Evolutionary conservation across 2,329 filamentous ascomycete species (phyloP), one percentile per base, ranked within the genome.

Genomic region (Verticillium longisporum): DNA sequence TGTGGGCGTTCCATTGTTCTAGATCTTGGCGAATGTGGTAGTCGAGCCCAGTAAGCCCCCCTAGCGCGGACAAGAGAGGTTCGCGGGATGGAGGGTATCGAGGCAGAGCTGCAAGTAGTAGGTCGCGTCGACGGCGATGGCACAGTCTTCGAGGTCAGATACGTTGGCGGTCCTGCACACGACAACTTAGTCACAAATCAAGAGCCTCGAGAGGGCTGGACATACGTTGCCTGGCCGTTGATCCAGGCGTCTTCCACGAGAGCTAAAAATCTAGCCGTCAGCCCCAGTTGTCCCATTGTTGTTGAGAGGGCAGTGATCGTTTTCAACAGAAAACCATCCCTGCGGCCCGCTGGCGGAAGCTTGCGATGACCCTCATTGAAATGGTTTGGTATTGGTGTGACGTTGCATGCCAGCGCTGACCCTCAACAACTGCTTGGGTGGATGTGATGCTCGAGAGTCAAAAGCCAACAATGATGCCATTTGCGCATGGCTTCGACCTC

Each of bases 1-100:
- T 84, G 68, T 88, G 78, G 55, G 83, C 82, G 63, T 86, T 84
- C 81, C 95, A 91, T 61, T 80, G 79, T 63, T 89, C 83, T 36
- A 99, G 79, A 68, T 96, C 91, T 58, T 84, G 82, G 71, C 91
- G 86, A 65, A 99, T 88, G 69, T 89, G 88, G 66, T 79, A 80
- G 74, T 85, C 85, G 70, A 98, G 83, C 59, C 90, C 90, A 63
- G 94, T 95, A 63, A 94, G 83, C 61, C 95, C 95, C 57, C 94
- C 95, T 56, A 98, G 85, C 26, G 95, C 95, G 60, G 92, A 87
- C 37, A 98, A 84, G 37, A 99, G 87, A 53, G 94, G 93, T 74
- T 99, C 95, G 71, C 91, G 89, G 55, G 85, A 88, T 33, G 86
- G 84, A 54, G 83, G 61, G 83, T 84, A 70, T 89, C 86, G 69